Evolutionary conservation across 75 land plant species (phyloP).

Genomic region (Sequoiadendron giganteum): DNA sequence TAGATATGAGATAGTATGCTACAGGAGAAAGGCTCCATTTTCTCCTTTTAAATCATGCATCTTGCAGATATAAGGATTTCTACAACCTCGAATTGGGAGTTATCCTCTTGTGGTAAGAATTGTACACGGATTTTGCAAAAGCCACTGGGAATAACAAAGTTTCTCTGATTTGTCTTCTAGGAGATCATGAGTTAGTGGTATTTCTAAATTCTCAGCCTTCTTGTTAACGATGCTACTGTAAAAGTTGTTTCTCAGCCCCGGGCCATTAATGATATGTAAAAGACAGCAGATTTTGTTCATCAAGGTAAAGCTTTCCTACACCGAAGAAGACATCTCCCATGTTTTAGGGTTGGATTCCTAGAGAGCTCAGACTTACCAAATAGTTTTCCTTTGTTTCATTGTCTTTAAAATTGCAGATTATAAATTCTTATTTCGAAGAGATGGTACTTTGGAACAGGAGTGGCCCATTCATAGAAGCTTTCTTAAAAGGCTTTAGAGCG

Average conservation of each 20-base stretch:
- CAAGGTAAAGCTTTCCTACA: neutral
- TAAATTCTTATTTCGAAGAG: no score
- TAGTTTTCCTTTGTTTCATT: no score
- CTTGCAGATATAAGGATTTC: neutral
- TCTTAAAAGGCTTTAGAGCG: no score
- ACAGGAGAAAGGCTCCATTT: neutral
- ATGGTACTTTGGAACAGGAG: no score
- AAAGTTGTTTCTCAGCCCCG: neutral
- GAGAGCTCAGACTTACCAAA: no score
- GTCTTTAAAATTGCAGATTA: no score
- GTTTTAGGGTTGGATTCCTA: neutral
- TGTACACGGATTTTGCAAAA: no score
- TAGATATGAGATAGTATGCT: neutral
- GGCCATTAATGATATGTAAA: neutral
- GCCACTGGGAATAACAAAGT: neutral
- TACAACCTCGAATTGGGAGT: neutral
- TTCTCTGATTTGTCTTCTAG: neutral
- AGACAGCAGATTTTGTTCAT: neutral
- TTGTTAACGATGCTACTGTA: neutral
- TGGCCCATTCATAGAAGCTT: no score
- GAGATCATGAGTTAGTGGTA: neutral
- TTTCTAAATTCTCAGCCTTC: neutral
- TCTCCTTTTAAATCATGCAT: neutral
- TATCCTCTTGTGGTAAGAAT: no score
- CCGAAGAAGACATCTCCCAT: neutral